Evolutionary conservation across 305 asterid genomes (phyloP), one percentile per base, ranked within the genome.

Genomic region (Ruellia speciosa): DNA sequence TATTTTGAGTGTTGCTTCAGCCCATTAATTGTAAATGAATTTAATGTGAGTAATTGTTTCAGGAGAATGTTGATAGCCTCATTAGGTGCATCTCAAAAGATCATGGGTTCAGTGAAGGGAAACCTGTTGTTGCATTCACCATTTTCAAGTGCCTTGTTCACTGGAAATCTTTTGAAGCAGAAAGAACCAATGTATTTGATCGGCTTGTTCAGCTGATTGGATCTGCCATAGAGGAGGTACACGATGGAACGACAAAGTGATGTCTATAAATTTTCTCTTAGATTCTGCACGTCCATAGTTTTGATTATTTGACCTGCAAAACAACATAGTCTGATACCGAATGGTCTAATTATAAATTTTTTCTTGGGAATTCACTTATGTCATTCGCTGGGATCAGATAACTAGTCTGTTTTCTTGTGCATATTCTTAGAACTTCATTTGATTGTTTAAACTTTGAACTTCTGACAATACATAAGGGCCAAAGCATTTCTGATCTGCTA

Each of bases 151-250:
- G 97, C 75, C 85, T 89, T 33, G 56, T 84, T 64, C 69, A 84
- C 58, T 89, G 97, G 97, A 89, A 57, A 73, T 82, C 90, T 54
- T 87, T 89, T 64, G 97, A 87, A 79, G 83, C 85, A 12, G 97
- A 87, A 70, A 81, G 65, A 75, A 89, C 97, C 47, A 85, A 59
- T 52, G 90, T 87, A 49, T 89, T 84, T 62, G 97, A 89, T 78
- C 90, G 90, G 54, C 89, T 89, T 66, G 82, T 89, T 77, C 82
- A 78, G 70, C 65, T 78, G 58, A 78, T 89, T 47, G 97, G 97
- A 73, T 89, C 96, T 52, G 83, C 84, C 60, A 80, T 84, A 59
- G 96, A 89, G 97, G 96, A 89, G 97, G 97, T 88, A 64, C 9
- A 49, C 20, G 14, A 14, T 15, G 31, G 47, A 54, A 54, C 31